These are phyloP conservation scores for Zancudomyces culisetae DNA, from an alignment of 371 early-diverging fungal species.

Conservation along the genomic window DNA sequence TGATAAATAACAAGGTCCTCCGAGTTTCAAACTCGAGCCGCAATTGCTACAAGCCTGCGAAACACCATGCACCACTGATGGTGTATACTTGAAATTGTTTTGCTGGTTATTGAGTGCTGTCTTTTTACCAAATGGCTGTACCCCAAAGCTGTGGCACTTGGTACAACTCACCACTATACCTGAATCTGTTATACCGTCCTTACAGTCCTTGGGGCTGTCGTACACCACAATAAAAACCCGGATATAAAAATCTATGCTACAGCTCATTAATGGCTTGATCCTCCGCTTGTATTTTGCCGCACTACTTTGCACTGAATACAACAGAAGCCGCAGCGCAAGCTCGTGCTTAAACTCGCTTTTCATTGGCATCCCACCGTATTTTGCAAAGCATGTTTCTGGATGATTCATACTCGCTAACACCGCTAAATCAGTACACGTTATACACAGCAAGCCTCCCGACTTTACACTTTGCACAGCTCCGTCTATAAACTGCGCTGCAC, in stretches of 20 bases:
- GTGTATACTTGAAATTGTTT: conserved; percentile 32
- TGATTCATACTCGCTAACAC: conserved; percentile 83
- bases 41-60: conserved; percentile 49
- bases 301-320: conserved; percentile 66
- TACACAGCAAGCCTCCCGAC: conserved; percentile 88
- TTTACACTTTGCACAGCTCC: conserved; percentile 85
- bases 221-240: conserved; percentile 94
- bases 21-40: conserved; percentile 42
- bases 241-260: conserved; percentile 98
- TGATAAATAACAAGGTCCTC: conserved; percentile 90
- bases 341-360: conserved; percentile 67
- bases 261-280: conserved; percentile 82
- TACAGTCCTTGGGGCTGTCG: conserved; percentile 53
- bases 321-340: conserved; percentile 77
- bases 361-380: conserved; percentile 87
- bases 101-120: conserved; percentile 24
- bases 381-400: conserved; percentile 79
- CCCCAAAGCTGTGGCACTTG: conserved; percentile 53
- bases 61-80: conserved; percentile 42
- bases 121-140: conserved; percentile 48
- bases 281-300: conserved; percentile 74
- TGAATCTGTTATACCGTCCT: conserved; percentile 56
- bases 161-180: conserved; percentile 66
- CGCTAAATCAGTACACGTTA: conserved; percentile 99
- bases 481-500: conserved; percentile 92